Base-by-base conservation (phyloP, 108 stramenopile genomes). In the Skeletonema grethae region DNA sequence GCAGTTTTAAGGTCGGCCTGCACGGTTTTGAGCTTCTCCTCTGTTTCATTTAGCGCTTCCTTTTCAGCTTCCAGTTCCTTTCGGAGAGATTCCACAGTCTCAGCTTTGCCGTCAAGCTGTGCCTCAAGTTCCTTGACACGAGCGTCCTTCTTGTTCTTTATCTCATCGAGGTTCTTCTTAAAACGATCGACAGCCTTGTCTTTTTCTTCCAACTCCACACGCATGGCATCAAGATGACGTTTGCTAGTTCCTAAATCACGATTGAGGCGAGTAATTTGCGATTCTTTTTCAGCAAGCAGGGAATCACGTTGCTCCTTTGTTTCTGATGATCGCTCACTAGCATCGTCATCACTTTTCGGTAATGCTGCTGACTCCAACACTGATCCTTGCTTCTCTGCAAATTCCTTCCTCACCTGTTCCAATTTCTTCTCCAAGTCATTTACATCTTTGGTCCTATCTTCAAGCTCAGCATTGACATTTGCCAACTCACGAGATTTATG, bases 141-240 rank as follows among this genome's bases (percentile, higher is more conserved):
- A 3, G 60, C 39, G 43, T 56, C 43, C 39, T 68, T 75, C 30
- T 75, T 66, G 16, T 57, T 48, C 41, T 72, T 68, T 18, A 57
- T 12, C 31, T 65, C 57, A 46, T 80, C 79, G 0, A 73, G 53
- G 38, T 80, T 72, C 7, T 67, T 36, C 15, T 48, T 66, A 15
- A 80, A 62, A 45, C 67, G 71, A n/a, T 80, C 79, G 12, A 67
- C 55, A 15, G 67, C 60, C 38, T 80, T 80, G 29, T 69, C 72
- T 39, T 63, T 80, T 48, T 69, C 67, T 28, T 67, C 67, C 34
- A 73, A 20, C 36, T 80, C 79, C 5, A 73, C 41, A 32, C 39
- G 9, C 4, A 61, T 53, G 1, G 66, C 70, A 25, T 80, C 79
- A 12, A 69, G 57, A 55, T 80, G 58, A 43, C 71, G 60, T 29